phyloP scores from a whole-genome alignment of 139 green algal species.

The Micractinium conductrix region DNA sequence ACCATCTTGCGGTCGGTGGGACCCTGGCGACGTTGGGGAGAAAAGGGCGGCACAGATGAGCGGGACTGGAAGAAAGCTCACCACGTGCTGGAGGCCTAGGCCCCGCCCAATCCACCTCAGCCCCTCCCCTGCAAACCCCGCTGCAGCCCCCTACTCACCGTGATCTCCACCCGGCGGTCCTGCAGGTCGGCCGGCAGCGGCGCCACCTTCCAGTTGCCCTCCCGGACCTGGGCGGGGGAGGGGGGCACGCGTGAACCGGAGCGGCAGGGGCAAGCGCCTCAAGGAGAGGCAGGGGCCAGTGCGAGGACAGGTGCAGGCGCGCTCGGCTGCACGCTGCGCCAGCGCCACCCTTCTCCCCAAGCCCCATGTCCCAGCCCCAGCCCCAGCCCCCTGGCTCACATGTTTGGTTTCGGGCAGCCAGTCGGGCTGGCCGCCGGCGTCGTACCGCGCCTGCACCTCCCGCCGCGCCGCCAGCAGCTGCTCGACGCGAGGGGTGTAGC shows the following conservation, averaged over 20 bases:
- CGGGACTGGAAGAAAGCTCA: too few species aligned
- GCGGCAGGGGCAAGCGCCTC: neutral
- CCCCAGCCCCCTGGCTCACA: constrained; percentile 32
- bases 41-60: too few species aligned
- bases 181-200: constrained; percentile 71
- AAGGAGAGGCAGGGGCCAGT: neutral
- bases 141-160: too few species aligned
- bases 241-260: neutral
- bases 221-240: constrained; percentile 42
- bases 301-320: neutral
- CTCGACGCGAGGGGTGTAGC: constrained; percentile 66
- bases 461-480: constrained; percentile 69
- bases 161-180: constrained; percentile 91
- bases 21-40: too few species aligned
- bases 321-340: too few species aligned
- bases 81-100: too few species aligned
- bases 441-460: constrained; percentile 63
- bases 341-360: neutral
- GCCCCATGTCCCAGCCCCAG: neutral
- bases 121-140: too few species aligned
- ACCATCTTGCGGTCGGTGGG: constrained; percentile 92
- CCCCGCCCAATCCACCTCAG: too few species aligned
- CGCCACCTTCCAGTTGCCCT: constrained; percentile 74
- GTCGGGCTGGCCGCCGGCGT: constrained; percentile 62
- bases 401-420: constrained; percentile 77